Evolutionary conservation across 73 alveolate species (phyloP).

Genomic region (Tetrahymena thermophila): DNA sequence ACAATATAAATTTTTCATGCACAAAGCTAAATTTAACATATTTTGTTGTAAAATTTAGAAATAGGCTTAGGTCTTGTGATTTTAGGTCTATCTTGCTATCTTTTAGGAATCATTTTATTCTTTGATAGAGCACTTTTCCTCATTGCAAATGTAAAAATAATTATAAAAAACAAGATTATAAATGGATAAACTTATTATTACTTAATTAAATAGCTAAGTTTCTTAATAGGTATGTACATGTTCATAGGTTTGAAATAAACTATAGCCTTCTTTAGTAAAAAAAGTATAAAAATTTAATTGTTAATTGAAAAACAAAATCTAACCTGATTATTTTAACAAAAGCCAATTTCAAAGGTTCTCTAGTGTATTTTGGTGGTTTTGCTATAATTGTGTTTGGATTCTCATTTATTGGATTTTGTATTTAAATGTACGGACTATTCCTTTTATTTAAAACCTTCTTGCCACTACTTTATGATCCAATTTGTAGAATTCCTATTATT

Average conservation of each 20-base stretch:
- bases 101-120: neutral
- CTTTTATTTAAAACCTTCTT: constrained; percentile 31
- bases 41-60: neutral
- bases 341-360: neutral
- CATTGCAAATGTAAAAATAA: neutral
- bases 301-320: neutral
- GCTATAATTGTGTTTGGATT: constrained; percentile 1
- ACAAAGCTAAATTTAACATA: neutral
- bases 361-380: neutral
- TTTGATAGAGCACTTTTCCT: neutral
- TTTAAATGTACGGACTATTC: constrained; percentile 35
- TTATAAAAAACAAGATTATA: neutral
- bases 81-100: neutral
- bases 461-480: constrained; percentile 37
- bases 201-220: neutral
- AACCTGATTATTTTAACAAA: neutral
- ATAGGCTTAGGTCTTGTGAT: neutral
- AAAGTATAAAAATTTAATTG: neutral
- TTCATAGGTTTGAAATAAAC: neutral
- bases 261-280: neutral
- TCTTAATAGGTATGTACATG: neutral
- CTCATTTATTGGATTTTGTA: constrained; percentile 20
- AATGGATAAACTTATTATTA: neutral
- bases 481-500: constrained; percentile 20
- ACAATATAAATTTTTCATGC: neutral